Conservation (phyloP, 2,329 filamentous ascomycete species). For the Talaromyces sp. region DNA sequence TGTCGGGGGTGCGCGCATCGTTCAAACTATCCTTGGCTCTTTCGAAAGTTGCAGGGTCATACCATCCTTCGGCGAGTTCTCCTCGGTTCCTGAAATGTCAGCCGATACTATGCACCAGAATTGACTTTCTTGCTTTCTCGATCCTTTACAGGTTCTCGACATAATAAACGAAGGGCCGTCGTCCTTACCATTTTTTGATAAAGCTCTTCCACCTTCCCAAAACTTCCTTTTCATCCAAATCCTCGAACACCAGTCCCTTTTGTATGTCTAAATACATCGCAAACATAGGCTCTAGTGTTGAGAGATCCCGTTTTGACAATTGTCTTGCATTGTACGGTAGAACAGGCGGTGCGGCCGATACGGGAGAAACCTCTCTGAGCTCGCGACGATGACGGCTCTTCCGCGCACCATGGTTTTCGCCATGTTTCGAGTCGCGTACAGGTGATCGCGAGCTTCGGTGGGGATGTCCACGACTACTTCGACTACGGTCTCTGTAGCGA, state of each 20-base stretch:
- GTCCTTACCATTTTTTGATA: constrained; percentile 69
- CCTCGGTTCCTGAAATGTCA: constrained; percentile 68
- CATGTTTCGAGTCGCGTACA: not conserved
- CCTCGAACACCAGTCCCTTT: constrained; percentile 65
- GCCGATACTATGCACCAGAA: constrained; percentile 20
- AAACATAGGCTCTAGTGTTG: constrained; percentile 64
- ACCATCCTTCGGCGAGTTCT: constrained; percentile 87
- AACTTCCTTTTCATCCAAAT: constrained; percentile 67
- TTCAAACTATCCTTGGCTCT: constrained; percentile 32
- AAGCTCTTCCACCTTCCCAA: constrained; percentile 93
- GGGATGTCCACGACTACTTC: constrained; percentile 25
- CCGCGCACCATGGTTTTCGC: constrained; percentile 16
- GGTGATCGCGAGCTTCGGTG: constrained; percentile 24
- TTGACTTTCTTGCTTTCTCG: not conserved
- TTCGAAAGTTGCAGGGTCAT: constrained; percentile 69
- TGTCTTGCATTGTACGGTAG: constrained; percentile 63
- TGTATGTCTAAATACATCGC: constrained; percentile 83
- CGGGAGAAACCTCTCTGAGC: constrained; percentile 7
- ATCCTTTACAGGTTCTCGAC: not conserved
- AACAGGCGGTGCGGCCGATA: constrained; percentile 22
- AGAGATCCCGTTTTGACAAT: constrained; percentile 65
- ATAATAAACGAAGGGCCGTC: not conserved
- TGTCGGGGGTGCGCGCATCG: not conserved
- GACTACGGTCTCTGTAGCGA: constrained; percentile 28
- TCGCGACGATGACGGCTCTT: constrained; percentile 11